Conservation (phyloP, 1,284 basidiomycete genomes). For the Apiotrichum brassicae region DNA sequence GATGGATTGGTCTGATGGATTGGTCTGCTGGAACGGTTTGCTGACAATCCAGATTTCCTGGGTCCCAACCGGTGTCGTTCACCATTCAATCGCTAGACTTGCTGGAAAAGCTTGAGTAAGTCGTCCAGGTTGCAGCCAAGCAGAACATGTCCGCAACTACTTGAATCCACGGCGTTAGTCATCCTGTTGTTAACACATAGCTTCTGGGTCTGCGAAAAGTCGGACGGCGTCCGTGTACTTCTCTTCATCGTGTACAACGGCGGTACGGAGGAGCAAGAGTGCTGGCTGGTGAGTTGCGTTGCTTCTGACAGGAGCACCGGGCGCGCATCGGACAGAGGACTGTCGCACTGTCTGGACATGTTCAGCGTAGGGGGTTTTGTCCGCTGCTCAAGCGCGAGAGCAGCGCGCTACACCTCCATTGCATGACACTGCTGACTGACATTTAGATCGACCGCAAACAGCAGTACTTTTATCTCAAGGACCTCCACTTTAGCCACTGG, state of each 20-base stretch:
- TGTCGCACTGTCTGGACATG: no score
- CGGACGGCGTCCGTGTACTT: constrained; percentile 91
- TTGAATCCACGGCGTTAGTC: no score
- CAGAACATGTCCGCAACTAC: no score
- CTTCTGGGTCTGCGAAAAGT: constrained; percentile 99
- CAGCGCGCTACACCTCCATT: no score
- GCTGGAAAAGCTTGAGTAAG: constrained; percentile 77
- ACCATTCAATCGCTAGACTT: constrained; percentile 60
- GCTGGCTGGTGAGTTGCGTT: constrained; percentile 73
- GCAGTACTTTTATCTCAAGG: constrained; percentile 64
- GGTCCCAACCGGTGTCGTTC: constrained; percentile 90
- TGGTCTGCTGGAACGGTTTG: no score
- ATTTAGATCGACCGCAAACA: constrained; percentile 91
- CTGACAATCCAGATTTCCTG: constrained; percentile 64
- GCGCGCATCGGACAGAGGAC: no score
- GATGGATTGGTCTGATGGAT: no score
- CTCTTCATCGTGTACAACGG: constrained; percentile 64
- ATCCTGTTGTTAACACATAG: constrained; percentile 48
- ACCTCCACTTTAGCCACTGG: constrained; percentile 83
- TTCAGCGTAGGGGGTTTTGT: no score
- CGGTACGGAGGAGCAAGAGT: constrained; percentile 57
- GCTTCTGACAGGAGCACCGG: no score
- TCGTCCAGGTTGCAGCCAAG: not conserved
- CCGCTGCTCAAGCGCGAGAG: no score
- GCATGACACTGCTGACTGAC: no score